Conservation (phyloP, 208 protist genomes). For the Acanthamoeba divionensis region DNA sequence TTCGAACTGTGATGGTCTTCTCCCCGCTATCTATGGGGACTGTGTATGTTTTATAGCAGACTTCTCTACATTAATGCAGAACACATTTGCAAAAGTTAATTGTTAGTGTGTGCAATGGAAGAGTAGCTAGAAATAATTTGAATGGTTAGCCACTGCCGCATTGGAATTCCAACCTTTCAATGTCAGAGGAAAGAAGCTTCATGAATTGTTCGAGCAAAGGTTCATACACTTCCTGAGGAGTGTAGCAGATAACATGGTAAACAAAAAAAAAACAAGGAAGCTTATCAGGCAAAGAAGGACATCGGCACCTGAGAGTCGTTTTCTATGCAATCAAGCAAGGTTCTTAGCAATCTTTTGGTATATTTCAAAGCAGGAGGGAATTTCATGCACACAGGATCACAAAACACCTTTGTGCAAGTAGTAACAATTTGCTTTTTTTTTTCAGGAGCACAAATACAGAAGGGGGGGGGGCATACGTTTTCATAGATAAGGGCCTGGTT, state of each 20-base stretch:
- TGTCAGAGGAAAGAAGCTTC: background rate
- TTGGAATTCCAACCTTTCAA: background rate
- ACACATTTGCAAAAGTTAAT: background rate
- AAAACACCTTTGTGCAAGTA: background rate
- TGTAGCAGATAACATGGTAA: background rate
- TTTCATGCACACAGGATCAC: background rate
- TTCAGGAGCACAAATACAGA: background rate
- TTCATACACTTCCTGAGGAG: background rate
- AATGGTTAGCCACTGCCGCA: background rate
- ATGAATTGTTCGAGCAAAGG: constrained; percentile 11
- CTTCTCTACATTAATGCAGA: background rate
- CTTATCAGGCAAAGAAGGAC: background rate
- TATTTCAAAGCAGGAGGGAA: background rate
- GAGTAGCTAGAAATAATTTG: background rate
- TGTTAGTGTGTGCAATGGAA: background rate
- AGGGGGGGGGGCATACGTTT: background rate
- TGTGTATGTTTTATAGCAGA: background rate
- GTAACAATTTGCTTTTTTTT: background rate
- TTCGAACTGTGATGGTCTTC: constrained; percentile 4
- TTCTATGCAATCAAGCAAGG: background rate
- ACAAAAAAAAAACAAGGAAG: background rate
- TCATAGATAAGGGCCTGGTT: background rate
- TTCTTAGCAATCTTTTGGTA: background rate
- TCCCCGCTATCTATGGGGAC: background rate
- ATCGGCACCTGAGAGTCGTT: background rate